These are phyloP conservation scores for Fusarium sp. DNA, from an alignment of 2,329 filamentous ascomycete genomes.

Conservation along the genomic window DNA sequence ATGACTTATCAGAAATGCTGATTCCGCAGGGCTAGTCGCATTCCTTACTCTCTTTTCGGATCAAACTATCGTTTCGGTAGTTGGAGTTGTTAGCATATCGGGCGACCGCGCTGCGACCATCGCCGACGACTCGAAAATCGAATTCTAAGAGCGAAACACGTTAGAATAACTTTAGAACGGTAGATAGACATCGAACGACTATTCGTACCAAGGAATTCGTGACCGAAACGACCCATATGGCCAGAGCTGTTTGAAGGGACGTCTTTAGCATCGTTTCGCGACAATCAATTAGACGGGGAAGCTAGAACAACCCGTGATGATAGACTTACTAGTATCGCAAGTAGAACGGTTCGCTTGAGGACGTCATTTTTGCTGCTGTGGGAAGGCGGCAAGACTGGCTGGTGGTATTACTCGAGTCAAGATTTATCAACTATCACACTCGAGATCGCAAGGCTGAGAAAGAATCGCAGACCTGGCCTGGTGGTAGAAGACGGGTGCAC, in stretches of 20 bases:
- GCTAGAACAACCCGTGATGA: background rate
- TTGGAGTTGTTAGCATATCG: conserved; percentile 99
- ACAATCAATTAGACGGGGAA: background rate
- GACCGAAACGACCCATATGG: conserved; percentile 95
- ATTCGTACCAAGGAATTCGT: conserved; percentile 88
- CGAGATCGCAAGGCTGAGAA: conserved; percentile 40
- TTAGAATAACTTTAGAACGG: conserved; percentile 1
- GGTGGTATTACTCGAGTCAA: background rate
- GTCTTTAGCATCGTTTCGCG: conserved; percentile 15
- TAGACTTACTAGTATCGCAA: conserved; percentile 90
- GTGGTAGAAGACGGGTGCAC: conserved; percentile 26
- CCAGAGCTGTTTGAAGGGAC: conserved; percentile 74
- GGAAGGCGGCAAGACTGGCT: background rate
- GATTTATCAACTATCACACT: conserved; percentile 6
- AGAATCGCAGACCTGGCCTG: conserved; percentile 32
- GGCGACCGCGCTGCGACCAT: conserved; percentile 91
- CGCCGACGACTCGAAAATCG: conserved; percentile 90
- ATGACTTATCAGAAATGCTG: conserved; percentile 24
- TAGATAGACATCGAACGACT: background rate
- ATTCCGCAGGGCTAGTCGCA: background rate
- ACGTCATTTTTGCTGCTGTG: conserved; percentile 62
- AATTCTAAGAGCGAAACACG: conserved; percentile 74
- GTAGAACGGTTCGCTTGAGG: conserved; percentile 86
- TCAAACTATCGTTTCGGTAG: conserved; percentile 97
- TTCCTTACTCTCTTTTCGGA: conserved; percentile 97